Conservation (phyloP, 1,284 basidiomycete genomes). For the Ustilago vetiveriae region DNA sequence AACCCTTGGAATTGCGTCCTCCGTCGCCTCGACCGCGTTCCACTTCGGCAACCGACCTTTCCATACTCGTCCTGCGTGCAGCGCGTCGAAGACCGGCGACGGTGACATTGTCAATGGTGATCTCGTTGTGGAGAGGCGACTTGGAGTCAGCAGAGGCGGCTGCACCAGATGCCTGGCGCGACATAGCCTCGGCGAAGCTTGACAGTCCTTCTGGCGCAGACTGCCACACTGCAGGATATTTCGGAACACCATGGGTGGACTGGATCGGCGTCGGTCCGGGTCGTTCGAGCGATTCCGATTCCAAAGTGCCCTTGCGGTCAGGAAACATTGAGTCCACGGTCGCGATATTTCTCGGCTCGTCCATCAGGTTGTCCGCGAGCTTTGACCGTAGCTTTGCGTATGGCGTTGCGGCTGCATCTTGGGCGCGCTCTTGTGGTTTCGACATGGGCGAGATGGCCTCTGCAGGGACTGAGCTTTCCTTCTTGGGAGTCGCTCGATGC, state of each 20-base stretch:
- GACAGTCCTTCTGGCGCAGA: slow-evolving; percentile 46
- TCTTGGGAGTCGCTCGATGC: slow-evolving; percentile 13
- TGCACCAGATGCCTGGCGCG: slow-evolving; percentile 25
- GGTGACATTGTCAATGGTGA: slow-evolving; percentile 32
- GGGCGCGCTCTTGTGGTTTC: background rate
- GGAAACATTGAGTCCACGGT: background rate
- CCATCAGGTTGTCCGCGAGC: slow-evolving; percentile 7
- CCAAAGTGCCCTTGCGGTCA: background rate
- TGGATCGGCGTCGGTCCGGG: slow-evolving; percentile 55
- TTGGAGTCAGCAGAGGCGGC: slow-evolving; percentile 13
- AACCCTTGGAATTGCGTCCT: slow-evolving; percentile 12
- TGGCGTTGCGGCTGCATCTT: slow-evolving; percentile 3
- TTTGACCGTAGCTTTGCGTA: slow-evolving; percentile 12
- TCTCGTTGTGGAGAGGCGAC: slow-evolving; percentile 10
- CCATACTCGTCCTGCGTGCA: slow-evolving; percentile 50
- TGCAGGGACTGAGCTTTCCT: background rate
- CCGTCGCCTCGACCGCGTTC: slow-evolving; percentile 19
- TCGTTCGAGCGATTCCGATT: slow-evolving; percentile 15
- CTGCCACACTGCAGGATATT: slow-evolving; percentile 40
- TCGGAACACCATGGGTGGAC: slow-evolving; percentile 8
- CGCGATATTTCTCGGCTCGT: background rate
- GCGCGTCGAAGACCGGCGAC: slow-evolving; percentile 55
- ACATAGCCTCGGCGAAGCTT: slow-evolving; percentile 33
- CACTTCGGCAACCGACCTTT: slow-evolving; percentile 18
- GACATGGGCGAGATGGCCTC: slow-evolving; percentile 16